Evolutionary conservation across 495 filamentous ascomycete genomes (phyloP), one percentile per base, ranked within the genome.

Genomic region (Tetracladium setigerum): DNA sequence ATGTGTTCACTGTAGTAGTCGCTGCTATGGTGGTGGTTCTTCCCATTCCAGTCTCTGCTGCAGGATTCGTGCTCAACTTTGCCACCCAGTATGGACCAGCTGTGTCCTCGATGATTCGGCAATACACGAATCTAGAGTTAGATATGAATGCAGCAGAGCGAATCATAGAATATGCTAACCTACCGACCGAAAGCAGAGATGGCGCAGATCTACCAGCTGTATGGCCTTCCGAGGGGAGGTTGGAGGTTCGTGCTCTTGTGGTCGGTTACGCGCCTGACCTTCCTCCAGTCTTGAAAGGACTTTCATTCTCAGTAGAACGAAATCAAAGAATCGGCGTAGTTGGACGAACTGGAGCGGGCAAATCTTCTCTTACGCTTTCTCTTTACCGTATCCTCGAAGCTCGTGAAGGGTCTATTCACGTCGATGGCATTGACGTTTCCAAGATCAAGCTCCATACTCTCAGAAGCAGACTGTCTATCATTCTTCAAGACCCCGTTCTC

Each of bases 111-210:
- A 69, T 73, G 0, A 68, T 86, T 27, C 71, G 82, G 0, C 61
- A 72, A 27, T 57, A 60, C 39, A 47, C 80, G 4, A 78, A 78
- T 46, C 57, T 82, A 0, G 87, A 95, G 53, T 67, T 92, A 8
- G 77, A 84, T 54, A 91, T 95, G 86, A 95, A 92, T 49, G 78
- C 86, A 15, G 81, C 83, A 0, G 88, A 95, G 66, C 72, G 88
- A 15, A 81, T 95, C 34, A 69, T 90, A 5, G 88, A 95, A 61
- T 95, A 91, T 57, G 78, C 82, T 0, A 72, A 81, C 12, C 67
- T 92, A 6, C 67, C 78, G 4, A 87, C 77, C 4, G 88, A 95
- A 60, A 69, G 72, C 33, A 74, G 84, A 11, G 71, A 63, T 1
- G 81, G 77, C 30, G 58, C 58, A 22, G 72, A 73, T 34, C 76